Conservation (phyloP, 306 rosid species). For the Cajanus cajan region DNA sequence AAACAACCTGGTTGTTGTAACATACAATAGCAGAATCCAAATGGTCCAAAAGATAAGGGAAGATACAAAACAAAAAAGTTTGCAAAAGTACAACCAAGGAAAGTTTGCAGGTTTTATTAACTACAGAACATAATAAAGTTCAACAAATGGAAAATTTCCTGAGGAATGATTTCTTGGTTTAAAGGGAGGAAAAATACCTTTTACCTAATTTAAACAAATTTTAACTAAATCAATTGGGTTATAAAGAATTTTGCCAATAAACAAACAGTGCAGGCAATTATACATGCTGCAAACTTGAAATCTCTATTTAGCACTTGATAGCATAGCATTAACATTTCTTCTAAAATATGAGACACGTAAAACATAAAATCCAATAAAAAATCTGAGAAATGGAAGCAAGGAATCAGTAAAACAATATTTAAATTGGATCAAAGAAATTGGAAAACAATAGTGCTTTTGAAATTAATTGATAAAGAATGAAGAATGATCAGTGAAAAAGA, state of each 20-base stretch:
- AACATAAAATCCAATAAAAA: background rate
- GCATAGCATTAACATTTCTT: background rate
- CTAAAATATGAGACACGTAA: background rate
- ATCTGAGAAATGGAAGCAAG: background rate
- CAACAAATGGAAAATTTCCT: background rate
- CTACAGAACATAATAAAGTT: background rate
- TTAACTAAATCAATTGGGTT: background rate
- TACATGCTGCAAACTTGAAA: background rate
- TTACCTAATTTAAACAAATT: background rate
- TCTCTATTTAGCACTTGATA: background rate
- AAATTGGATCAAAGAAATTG: slow-evolving; percentile 22
- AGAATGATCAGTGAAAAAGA: too few relatives aligned
- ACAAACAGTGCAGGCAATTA: background rate
- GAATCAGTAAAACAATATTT: background rate
- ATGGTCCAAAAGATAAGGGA: background rate
- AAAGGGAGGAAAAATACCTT: background rate
- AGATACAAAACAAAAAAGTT: background rate
- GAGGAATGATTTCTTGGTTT: background rate
- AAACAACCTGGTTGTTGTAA: background rate
- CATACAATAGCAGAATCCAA: background rate
- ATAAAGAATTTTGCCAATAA: slow-evolving; percentile 2
- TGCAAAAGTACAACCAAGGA: background rate
- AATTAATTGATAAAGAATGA: slow-evolving; percentile 8
- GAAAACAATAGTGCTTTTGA: background rate
- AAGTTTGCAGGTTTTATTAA: slow-evolving; percentile 1